Evolutionary conservation across 495 filamentous ascomycete species (phyloP), one percentile per base, ranked within the genome.

Genomic region (Chaetomidium leptoderma): DNA sequence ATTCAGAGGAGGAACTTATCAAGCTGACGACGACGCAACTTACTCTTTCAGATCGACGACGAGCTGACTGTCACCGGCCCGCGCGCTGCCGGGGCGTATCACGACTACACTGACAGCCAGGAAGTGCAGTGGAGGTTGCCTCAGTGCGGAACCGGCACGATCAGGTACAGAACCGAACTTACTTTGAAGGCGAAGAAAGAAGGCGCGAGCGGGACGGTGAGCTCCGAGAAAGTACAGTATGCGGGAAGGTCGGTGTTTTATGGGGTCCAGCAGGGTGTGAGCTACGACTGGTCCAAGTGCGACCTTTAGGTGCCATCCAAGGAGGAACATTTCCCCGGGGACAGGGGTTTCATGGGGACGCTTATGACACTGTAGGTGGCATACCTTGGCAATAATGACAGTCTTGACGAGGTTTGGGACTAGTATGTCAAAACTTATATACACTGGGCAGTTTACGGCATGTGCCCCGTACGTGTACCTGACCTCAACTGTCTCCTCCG

Each of bases 281-380:
- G 45, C 45, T 48, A 48, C 14, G 45, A 48, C 14, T 48, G 45
- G 45, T 27, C 32, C 16, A 48, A 48, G 45, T 48, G 45, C n/a
- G 17, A 16, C 21, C 27, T 29, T 33, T 48, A 48, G 21, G 21
- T n/a, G 39, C 33, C 4, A 9, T 16, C 4, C 14, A 35, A n/a
- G n/a, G n/a, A n/a, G n/a, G n/a, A n/a, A n/a, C n/a, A n/a, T n/a
- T n/a, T n/a, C n/a, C n/a, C n/a, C n/a, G n/a, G n/a, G n/a, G n/a
- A n/a, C n/a, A n/a, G n/a, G n/a, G n/a, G n/a, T n/a, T n/a, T n/a
- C n/a, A n/a, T n/a, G n/a, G n/a, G n/a, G n/a, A n/a, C n/a, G n/a
- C n/a, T n/a, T n/a, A n/a, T n/a, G n/a, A n/a, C n/a, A n/a, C n/a
- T n/a, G n/a, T n/a, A n/a, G n/a, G n/a, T n/a, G n/a, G n/a, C n/a